These are phyloP conservation scores for Casuarina glauca DNA, from an alignment of 306 rosid species.

Conservation along the genomic window DNA sequence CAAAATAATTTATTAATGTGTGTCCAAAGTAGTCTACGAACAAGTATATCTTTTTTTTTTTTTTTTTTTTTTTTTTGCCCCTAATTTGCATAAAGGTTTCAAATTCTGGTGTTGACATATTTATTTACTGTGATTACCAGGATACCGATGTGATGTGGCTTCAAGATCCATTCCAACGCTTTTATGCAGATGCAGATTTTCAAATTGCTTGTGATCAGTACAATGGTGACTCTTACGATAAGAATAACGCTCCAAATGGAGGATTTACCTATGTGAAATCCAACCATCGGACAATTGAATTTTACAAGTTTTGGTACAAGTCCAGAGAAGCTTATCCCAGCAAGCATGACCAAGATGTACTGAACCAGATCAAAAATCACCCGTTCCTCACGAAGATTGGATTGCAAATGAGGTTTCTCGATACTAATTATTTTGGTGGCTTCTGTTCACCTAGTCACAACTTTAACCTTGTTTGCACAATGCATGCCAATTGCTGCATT, in stretches of 20 bases:
- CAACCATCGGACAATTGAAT: slow-evolving; percentile 43
- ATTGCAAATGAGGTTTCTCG: slow-evolving; percentile 57
- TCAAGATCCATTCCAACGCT: slow-evolving; percentile 60
- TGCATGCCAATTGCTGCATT: slow-evolving; percentile 93
- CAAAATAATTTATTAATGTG: too few species aligned
- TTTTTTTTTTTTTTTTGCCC: too few species aligned
- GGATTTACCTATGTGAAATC: slow-evolving; percentile 79
- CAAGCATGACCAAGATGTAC: slow-evolving; percentile 72
- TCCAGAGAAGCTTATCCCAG: slow-evolving; percentile 43
- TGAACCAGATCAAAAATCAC: slow-evolving; percentile 53
- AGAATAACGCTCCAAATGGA: slow-evolving; percentile 58
- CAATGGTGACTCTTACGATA: slow-evolving; percentile 41
- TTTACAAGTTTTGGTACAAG: slow-evolving; percentile 73
- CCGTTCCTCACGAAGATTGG: slow-evolving; percentile 35
- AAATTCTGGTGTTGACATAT: background rate
- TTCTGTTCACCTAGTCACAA: slow-evolving; percentile 59
- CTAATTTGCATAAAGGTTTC: too few species aligned
- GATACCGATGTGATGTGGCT: slow-evolving; percentile 92
- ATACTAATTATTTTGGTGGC: slow-evolving; percentile 68
- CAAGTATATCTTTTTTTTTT: too few species aligned
- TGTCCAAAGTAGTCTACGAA: too few species aligned
- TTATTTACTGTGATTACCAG: slow-evolving; percentile 30
- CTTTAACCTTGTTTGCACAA: slow-evolving; percentile 50
- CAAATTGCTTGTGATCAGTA: slow-evolving; percentile 76
- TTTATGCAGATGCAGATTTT: slow-evolving; percentile 60